phyloP scores from a whole-genome alignment of 768 basidiomycete genomes.

The Amyloporia xantha region DNA sequence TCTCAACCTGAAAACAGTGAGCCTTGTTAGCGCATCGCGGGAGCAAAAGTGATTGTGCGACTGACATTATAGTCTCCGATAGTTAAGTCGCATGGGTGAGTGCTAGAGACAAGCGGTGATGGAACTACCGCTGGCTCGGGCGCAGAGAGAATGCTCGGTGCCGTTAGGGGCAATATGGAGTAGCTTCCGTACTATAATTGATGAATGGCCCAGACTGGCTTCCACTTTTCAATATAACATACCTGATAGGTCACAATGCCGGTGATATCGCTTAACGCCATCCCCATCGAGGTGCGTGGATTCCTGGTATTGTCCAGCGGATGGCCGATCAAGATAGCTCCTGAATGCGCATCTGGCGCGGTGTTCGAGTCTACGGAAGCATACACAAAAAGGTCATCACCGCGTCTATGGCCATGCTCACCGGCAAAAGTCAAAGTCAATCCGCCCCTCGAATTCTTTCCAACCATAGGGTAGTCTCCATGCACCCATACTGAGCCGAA shows the following conservation, averaged over 20 bases:
- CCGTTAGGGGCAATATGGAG: slow-evolving; percentile 51
- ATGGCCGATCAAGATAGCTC: slow-evolving; percentile 45
- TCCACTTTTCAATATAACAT: background rate
- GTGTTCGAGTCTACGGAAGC: slow-evolving; percentile 27
- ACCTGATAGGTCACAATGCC: slow-evolving; percentile 52
- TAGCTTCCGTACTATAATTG: slow-evolving; percentile 37
- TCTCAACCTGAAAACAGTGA: slow-evolving; percentile 38
- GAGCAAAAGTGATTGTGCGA: background rate
- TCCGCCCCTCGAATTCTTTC: slow-evolving; percentile 50
- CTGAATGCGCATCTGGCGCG: slow-evolving; percentile 53
- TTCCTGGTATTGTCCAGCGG: slow-evolving; percentile 49
- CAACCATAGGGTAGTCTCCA: slow-evolving; percentile 50
- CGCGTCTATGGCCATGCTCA: slow-evolving; percentile 8
- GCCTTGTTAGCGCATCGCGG: background rate
- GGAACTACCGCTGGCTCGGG: slow-evolving; percentile 31
- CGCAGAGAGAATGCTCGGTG: slow-evolving; percentile 37
- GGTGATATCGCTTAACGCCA: slow-evolving; percentile 40
- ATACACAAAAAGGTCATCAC: no score
- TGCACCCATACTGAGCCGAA: slow-evolving; percentile 56
- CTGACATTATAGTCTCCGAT: slow-evolving; percentile 57
- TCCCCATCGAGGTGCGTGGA: slow-evolving; percentile 42
- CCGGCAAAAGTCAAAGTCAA: slow-evolving; percentile 43
- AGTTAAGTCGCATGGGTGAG: slow-evolving; percentile 38
- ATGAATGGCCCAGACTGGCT: background rate
- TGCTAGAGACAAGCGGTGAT: slow-evolving; percentile 30